These are phyloP conservation scores for Nyctanthes arbortristis DNA, from an alignment of 257 asterid species.

Conservation along the genomic window DNA sequence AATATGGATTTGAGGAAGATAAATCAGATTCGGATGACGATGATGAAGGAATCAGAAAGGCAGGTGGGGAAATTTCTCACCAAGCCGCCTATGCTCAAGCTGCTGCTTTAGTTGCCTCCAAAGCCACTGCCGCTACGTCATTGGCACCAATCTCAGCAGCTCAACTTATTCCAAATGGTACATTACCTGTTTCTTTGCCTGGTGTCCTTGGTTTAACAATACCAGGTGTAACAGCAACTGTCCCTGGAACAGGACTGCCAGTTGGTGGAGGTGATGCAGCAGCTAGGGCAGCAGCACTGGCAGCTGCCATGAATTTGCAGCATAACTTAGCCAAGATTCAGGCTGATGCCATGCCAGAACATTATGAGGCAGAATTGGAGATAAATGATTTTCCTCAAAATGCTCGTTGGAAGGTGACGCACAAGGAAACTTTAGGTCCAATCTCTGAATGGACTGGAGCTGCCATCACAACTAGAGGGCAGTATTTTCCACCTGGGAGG, in stretches of 20 bases:
- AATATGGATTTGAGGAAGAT: constrained; percentile 82
- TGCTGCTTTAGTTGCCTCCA: constrained; percentile 58
- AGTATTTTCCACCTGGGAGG: constrained; percentile 73
- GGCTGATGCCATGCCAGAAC: constrained; percentile 82
- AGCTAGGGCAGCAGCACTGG: constrained; percentile 72
- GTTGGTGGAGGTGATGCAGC: constrained; percentile 56
- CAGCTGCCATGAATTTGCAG: constrained; percentile 82
- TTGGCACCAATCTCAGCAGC: constrained; percentile 40
- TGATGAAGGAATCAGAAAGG: constrained; percentile 72
- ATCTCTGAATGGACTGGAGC: constrained; percentile 97
- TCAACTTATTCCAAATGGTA: constrained; percentile 46
- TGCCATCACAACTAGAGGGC: constrained; percentile 91
- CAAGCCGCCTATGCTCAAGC: constrained; percentile 60
- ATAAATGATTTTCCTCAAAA: constrained; percentile 91
- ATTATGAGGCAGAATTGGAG: constrained; percentile 86
- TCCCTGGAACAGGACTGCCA: constrained; percentile 39
- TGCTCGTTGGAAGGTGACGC: constrained; percentile 97
- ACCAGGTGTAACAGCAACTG: constrained; percentile 42
- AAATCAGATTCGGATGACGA: constrained; percentile 92
- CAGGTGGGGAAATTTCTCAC: constrained; percentile 71
- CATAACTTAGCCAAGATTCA: constrained; percentile 86
- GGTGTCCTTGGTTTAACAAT: constrained; percentile 43
- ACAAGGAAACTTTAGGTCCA: constrained; percentile 91
- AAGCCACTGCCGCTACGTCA: constrained; percentile 35
- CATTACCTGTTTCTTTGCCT: constrained; percentile 51